These are phyloP conservation scores for Ambispora gerdemannii DNA, from an alignment of 192 early-diverging fungal genomes.

Conservation along the genomic window DNA sequence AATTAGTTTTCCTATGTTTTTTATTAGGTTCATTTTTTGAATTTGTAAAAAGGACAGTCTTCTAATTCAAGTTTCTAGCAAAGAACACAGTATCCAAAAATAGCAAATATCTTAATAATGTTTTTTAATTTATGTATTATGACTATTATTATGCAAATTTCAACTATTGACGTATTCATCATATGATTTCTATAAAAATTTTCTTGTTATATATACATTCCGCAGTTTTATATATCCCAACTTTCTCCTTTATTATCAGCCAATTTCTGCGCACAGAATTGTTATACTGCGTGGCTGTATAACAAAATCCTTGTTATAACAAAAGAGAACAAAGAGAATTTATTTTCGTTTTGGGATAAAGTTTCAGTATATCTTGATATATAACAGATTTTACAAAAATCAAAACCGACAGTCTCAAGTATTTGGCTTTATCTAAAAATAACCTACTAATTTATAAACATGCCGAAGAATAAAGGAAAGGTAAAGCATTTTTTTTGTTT, in stretches of 20 bases:
- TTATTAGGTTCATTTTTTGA: conserved; percentile 59
- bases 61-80: neutral
- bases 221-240: neutral
- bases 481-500: conserved; percentile 42
- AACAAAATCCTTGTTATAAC: neutral
- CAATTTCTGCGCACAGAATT: neutral
- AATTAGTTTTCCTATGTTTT: conserved; percentile 63
- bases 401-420: neutral
- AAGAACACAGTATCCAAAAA: neutral
- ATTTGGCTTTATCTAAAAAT: neutral
- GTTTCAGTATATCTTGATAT: too few species aligned
- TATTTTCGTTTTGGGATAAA: too few species aligned
- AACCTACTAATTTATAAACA: conserved; percentile 32
- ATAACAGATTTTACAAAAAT: too few species aligned
- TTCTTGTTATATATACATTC: neutral
- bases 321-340: neutral
- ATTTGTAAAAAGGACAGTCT: neutral
- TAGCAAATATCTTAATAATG: neutral
- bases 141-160: neutral
- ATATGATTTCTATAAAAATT: neutral
- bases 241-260: neutral
- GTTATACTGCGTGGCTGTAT: neutral
- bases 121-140: neutral
- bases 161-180: neutral
- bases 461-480: conserved; percentile 98